Evolutionary conservation across 352 stramenopile species (phyloP), one percentile per base, ranked within the genome.

Genomic region (Phytophthora meadii): DNA sequence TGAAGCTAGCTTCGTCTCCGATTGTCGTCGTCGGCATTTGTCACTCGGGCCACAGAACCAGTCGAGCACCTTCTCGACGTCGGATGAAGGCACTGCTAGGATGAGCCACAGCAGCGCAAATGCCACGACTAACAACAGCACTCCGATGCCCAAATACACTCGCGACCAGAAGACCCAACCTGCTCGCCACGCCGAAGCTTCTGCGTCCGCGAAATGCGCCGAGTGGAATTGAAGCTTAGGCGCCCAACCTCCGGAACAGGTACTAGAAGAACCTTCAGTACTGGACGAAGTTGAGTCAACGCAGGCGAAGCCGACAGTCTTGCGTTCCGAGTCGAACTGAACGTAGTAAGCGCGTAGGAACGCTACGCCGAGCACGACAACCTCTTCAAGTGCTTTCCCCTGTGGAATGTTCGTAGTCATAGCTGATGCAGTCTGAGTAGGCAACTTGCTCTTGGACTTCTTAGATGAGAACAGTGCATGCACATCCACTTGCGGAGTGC

Each of bases 331-430:
- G 61, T 92, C 79, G 58, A 92, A 92, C 39, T 72, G 68, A 15
- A 78, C 79, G 65, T 92, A 92, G 49, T 90, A 90, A n/a, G 81
- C 64, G 25, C 83, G 81, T 48, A 92, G 39, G 62, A 92, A 92
- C 27, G 87, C 72, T 14, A 81, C 77, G 15, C 83, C 83, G 5
- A 92, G 72, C 30, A 92, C 74, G 41, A 87, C 65, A 39, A 85
- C 74, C 32, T 81, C 68, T 3, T 66, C 42, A n/a, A 51, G 39
- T 27, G 59, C 54, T 7, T 63, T 54, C 10, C 39, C 54, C 9
- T 62, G 53, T 12, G 28, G 52, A 27, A 60, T 12, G 15, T 58
- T 66, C 17, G 27, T 61, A 4, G 39, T 57, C 57, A 67, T 48
- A 17, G 63, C 41, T 4, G 65, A 73, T 10, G 54, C 47, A 11